These are phyloP conservation scores for Crotalaria pallida DNA, from an alignment of 306 rosid species.

Conservation along the genomic window DNA sequence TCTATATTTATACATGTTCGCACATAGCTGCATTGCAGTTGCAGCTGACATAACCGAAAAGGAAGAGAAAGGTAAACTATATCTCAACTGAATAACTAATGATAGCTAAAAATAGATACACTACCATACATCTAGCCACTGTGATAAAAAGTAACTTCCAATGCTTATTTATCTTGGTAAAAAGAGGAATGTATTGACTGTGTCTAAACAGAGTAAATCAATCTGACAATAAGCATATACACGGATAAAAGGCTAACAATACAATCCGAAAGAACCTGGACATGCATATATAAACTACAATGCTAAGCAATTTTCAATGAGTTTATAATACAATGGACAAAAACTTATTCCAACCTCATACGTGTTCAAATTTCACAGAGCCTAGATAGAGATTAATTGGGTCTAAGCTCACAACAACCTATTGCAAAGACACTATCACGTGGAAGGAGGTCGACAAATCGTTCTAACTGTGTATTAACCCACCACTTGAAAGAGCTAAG, in stretches of 20 bases:
- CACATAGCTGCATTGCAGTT: too few species aligned
- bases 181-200: not conserved
- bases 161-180: not conserved
- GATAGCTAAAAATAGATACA: too few species aligned
- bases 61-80: too few species aligned
- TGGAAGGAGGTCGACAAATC: constrained; percentile 25
- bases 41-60: too few species aligned
- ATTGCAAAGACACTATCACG: not conserved
- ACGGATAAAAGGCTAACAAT: not conserved
- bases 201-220: too few species aligned
- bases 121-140: too few species aligned
- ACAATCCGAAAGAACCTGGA: not conserved
- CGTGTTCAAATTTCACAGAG: not conserved
- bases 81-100: too few species aligned
- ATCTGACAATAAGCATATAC: too few species aligned
- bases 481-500: constrained; percentile 6
- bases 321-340: constrained; percentile 8
- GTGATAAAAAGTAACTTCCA: too few species aligned
- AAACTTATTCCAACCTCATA: constrained; percentile 13
- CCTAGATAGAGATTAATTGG: not conserved
- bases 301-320: constrained; percentile 8
- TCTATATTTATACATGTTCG: too few species aligned
- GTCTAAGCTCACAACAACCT: constrained; percentile 11
- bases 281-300: not conserved
- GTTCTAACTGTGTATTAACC: not conserved